phyloP scores from a whole-genome alignment of 2,329 filamentous ascomycete genomes.

The Mycosphaerella sp. region DNA sequence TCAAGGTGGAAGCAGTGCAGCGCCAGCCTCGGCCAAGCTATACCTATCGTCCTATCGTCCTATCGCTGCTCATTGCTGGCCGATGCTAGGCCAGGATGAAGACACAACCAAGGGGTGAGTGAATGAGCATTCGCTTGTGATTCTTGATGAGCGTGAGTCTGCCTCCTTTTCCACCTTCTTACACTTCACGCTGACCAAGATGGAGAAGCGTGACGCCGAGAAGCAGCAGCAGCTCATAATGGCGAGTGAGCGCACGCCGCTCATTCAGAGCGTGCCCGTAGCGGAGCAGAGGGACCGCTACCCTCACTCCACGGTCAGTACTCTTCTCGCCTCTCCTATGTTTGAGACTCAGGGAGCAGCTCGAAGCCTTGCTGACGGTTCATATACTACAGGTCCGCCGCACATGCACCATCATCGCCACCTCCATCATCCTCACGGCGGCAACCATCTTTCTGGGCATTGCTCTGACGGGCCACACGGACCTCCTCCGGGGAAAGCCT shows the following conservation, averaged over 20 bases:
- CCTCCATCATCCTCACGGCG: slow-evolving; percentile 34
- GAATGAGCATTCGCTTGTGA: too few species aligned
- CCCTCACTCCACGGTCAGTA: slow-evolving; percentile 32
- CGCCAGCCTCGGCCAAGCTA: slow-evolving; percentile 18
- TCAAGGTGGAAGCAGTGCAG: not conserved
- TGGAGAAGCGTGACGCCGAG: slow-evolving; percentile 5
- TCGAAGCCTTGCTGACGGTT: not conserved
- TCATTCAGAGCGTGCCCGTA: slow-evolving; percentile 58
- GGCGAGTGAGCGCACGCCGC: slow-evolving; percentile 57
- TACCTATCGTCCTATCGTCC: slow-evolving; percentile 3
- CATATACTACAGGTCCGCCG: slow-evolving; percentile 45
- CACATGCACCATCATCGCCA: slow-evolving; percentile 56
- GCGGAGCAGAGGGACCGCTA: slow-evolving; percentile 50
- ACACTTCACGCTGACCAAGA: slow-evolving; percentile 14
- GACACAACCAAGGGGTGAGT: not conserved
- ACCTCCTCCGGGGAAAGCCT: slow-evolving; percentile 31
- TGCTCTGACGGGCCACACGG: slow-evolving; percentile 32
- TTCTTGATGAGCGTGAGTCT: too few species aligned
- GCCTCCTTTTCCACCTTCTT: not conserved
- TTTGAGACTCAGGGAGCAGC: not conserved
- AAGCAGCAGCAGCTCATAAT: slow-evolving; percentile 28
- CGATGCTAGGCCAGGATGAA: slow-evolving; percentile 11
- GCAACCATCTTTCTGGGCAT: slow-evolving; percentile 36
- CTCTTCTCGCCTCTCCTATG: too few species aligned
- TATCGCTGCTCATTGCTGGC: slow-evolving; percentile 6